phyloP scores from a whole-genome alignment of 208 protist genomes.

The Trypanosomatidae sp. region DNA sequence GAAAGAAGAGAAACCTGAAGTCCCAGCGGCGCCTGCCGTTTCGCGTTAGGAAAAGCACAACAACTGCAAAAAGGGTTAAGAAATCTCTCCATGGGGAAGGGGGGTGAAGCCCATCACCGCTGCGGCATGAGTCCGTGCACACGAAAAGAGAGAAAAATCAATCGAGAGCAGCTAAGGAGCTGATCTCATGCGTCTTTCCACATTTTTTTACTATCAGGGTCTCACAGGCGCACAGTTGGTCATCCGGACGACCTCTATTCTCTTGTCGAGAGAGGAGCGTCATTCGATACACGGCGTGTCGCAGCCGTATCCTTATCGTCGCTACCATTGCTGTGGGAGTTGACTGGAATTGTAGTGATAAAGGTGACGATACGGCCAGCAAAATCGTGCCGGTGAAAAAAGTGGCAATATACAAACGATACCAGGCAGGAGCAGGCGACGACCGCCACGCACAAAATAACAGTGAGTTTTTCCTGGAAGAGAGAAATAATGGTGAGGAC shows the following conservation, averaged over 20 bases:
- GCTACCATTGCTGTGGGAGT: background rate
- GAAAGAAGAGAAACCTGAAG: background rate
- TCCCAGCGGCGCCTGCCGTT: background rate
- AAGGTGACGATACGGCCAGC: slow-evolving; percentile 66
- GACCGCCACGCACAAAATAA: slow-evolving; percentile 39
- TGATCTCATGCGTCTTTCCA: background rate
- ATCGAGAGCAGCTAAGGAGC: background rate
- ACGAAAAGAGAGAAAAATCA: background rate
- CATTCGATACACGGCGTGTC: background rate
- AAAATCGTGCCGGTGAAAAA: slow-evolving; percentile 52
- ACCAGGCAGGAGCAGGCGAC: slow-evolving; percentile 30
- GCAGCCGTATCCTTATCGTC: background rate
- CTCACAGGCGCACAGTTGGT: background rate
- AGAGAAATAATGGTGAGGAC: slow-evolving; percentile 49
- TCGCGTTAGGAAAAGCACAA: background rate
- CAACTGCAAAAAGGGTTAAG: background rate
- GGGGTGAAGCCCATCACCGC: background rate
- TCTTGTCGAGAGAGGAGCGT: background rate
- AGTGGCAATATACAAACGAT: slow-evolving; percentile 48
- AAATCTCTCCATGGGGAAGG: background rate
- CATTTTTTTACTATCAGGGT: background rate
- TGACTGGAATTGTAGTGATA: background rate
- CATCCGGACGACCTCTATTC: background rate
- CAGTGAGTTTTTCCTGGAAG: slow-evolving; percentile 35
- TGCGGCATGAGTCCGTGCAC: background rate